Conservation (phyloP, 441 rosid genomes). For the Croton setiger region DNA sequence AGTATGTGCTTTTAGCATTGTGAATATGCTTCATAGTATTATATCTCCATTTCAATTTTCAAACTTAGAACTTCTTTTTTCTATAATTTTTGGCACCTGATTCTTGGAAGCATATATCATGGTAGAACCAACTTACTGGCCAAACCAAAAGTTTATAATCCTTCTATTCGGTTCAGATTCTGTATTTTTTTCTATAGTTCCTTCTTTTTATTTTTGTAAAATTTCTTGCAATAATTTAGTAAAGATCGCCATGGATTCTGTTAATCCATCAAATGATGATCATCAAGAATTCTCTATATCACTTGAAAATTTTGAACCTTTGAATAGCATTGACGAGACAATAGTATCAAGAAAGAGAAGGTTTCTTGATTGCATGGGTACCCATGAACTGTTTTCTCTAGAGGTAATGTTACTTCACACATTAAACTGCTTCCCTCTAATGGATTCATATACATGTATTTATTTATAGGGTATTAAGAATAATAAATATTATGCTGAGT, state of each 20-base stretch:
- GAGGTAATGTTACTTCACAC: slow-evolving; percentile 25
- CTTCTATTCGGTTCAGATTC: not conserved
- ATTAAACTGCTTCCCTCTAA: not conserved
- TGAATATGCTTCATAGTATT: no score
- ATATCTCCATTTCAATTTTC: no score
- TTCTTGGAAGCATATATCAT: no score
- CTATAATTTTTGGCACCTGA: no score
- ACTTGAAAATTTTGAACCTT: slow-evolving; percentile 12
- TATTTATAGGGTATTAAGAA: no score
- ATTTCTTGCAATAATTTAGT: not conserved
- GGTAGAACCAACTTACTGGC: no score
- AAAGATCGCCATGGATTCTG: slow-evolving; percentile 13
- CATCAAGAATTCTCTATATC: slow-evolving; percentile 14
- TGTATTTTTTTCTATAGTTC: not conserved
- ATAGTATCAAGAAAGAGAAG: not conserved
- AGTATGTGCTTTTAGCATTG: no score
- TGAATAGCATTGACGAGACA: not conserved
- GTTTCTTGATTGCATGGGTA: slow-evolving; percentile 29
- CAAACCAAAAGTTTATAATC: not conserved
- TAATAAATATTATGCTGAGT: no score
- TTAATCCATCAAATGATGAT: not conserved
- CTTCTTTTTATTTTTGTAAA: not conserved
- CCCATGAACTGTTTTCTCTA: slow-evolving; percentile 32
- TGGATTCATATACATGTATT: no score
- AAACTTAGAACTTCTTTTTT: no score